A percentile compares a stretch with the other conserved stretches of the same genome.
These are phyloP conservation scores for Solanum clarkiae DNA, from an alignment of 257 asterid genomes.

Conservation along the genomic window DNA sequence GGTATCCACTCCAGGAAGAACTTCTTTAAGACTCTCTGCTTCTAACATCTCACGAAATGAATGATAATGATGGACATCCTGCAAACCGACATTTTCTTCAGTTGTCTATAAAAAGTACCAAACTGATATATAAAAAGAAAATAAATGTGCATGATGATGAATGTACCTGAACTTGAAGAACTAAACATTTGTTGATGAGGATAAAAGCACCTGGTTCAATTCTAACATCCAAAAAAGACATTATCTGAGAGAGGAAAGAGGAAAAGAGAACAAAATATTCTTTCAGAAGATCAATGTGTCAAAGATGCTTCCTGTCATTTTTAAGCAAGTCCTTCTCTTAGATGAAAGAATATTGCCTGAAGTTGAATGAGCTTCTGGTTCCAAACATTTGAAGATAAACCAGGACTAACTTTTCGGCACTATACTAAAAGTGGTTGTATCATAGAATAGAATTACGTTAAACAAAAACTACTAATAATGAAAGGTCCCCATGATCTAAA, in stretches of 20 bases:
- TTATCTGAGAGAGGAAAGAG: background rate
- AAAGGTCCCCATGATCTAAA: background rate
- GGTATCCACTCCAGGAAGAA: constrained; percentile 71
- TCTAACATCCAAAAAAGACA: constrained; percentile 28
- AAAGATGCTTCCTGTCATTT: background rate
- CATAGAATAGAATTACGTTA: background rate
- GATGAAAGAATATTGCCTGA: background rate
- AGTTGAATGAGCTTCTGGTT: background rate
- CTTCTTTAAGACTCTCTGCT: constrained; percentile 44
- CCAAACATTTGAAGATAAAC: background rate
- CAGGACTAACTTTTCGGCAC: background rate
- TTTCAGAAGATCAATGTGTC: background rate
- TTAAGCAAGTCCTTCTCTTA: background rate
- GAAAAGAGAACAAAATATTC: background rate
- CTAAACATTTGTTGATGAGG: constrained; percentile 61
- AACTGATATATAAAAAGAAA: background rate
- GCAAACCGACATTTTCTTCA: background rate
- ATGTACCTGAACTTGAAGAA: constrained; percentile 75
- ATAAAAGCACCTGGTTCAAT: constrained; percentile 42
- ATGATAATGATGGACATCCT: constrained; percentile 60
- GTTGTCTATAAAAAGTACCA: background rate
- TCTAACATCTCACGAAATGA: constrained; percentile 76
- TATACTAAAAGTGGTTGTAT: background rate
- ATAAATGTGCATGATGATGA: constrained; percentile 4
- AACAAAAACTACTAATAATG: background rate